Evolutionary conservation across 148 eudicot species (phyloP).

Genomic region (Fagopyrum tataricum): DNA sequence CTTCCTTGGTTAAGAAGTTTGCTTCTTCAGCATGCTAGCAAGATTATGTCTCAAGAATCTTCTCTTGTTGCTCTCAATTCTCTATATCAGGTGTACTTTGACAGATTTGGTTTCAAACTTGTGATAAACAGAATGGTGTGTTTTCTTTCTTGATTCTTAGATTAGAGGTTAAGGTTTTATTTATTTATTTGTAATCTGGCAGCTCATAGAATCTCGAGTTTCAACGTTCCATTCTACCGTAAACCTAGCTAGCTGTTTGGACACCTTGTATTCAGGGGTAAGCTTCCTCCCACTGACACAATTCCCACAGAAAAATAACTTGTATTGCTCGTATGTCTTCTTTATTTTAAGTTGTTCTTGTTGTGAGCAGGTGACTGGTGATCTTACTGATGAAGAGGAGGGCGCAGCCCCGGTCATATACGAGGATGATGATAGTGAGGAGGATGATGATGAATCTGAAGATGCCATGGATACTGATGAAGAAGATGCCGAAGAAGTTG

Average conservation of each 20-base stretch:
- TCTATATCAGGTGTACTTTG: conserved; percentile 54
- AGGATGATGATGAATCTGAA: conserved; percentile 53
- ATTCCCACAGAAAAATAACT: too few relatives aligned
- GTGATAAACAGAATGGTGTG: neutral
- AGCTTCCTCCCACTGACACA: conserved; percentile 17
- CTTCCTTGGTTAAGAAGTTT: conserved; percentile 93
- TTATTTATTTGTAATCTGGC: conserved; percentile 19
- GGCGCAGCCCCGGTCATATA: conserved; percentile 41
- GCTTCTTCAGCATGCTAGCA: conserved; percentile 82
- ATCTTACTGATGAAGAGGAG: conserved; percentile 41
- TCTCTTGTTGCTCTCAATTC: conserved; percentile 75
- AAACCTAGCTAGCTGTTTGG: conserved; percentile 58
- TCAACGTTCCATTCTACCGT: conserved; percentile 53
- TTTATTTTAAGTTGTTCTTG: neutral
- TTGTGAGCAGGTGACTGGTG: conserved; percentile 44
- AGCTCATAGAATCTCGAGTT: conserved; percentile 85
- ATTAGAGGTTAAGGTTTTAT: neutral
- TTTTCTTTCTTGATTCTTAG: neutral
- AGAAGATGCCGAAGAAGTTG: conserved; percentile 37
- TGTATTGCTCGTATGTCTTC: neutral
- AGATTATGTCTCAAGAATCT: conserved; percentile 78
- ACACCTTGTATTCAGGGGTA: conserved; percentile 67
- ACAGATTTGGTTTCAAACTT: neutral
- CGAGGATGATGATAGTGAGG: conserved; percentile 57
- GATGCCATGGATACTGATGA: conserved; percentile 80